Conservation (phyloP, 768 basidiomycete species). For the Suillus bovinus region DNA sequence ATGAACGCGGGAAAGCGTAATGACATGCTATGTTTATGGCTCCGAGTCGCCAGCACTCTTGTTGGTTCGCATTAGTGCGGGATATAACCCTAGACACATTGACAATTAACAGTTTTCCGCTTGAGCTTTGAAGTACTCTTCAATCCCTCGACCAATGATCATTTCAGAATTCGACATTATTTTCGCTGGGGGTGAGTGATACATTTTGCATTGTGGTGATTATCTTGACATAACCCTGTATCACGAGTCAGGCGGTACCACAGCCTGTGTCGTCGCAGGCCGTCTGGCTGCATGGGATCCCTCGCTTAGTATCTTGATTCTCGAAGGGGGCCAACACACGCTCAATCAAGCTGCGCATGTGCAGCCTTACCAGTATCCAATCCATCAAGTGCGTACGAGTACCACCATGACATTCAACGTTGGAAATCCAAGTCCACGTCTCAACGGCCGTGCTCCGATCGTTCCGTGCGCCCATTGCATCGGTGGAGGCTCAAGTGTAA, state of each 20-base stretch:
- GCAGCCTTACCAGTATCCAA: conserved; percentile 19
- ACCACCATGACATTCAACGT: conserved; percentile 18
- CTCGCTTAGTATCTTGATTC: conserved; percentile 26
- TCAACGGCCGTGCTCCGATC: conserved; percentile 18
- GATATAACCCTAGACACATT: neutral
- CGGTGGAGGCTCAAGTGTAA: conserved; percentile 28
- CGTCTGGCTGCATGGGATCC: conserved; percentile 28
- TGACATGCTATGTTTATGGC: no score
- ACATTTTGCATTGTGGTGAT: neutral
- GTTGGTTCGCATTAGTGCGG: neutral
- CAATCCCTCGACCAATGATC: neutral
- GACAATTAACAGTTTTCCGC: neutral
- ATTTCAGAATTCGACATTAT: neutral
- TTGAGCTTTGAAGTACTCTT: neutral
- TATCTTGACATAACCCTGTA: neutral
- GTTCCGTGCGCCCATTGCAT: conserved; percentile 21
- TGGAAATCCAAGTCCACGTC: conserved; percentile 13
- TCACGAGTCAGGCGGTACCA: conserved; percentile 21
- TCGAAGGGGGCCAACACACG: conserved; percentile 27
- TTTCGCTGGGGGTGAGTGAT: neutral
- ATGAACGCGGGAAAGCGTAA: no score
- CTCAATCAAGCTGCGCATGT: conserved; percentile 19
- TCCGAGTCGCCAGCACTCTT: no score
- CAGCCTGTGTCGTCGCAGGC: conserved; percentile 29
- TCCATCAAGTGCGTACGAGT: conserved; percentile 17